Base-by-base conservation (phyloP, 2,329 filamentous ascomycete species). In the Arthrinium puccinioides region DNA sequence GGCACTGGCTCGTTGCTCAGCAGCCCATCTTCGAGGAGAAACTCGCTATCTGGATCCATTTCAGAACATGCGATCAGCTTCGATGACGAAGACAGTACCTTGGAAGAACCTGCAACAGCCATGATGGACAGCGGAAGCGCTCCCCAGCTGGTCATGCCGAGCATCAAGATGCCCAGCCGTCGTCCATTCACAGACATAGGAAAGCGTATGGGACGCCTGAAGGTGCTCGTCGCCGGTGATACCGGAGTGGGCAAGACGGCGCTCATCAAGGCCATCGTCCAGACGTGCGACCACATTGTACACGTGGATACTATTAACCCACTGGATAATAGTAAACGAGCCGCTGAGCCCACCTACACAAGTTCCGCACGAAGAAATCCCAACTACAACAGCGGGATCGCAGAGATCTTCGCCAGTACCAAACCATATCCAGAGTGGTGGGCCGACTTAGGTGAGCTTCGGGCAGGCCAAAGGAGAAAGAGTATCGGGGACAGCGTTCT, bases 61-160 rank as follows among this genome's bases (percentile, higher is more conserved):
- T 67, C 63, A 16, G 70, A 72, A 33, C 62, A 67, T 37, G 48
- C 58, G 3, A 48, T 54, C 25, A 65, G 57, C 38, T 72, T 15
- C 61, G 68, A 51, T 63, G 70, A 44, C 65, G 80, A 48, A 66
- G 77, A 48, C 11, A 44, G 48, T 6, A 47, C 51, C 6, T 46
- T 52, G 21, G 34, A 51, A 66, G 76, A 50, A 70, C 74, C 36
- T 66, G 65, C 30, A 60, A 69, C 52, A 9, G 45, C 41, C 31
- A 57, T 66, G 56, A 47, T 61, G 44, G 52, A 80, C 74, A 55
- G 70, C 41, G 62, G 64, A 32, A 67, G 59, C 43, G 70, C 68
- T 27, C 83, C 84, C 18, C 89, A 97, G 59, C 73, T 98, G n/a
- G 86, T 98, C 42, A 98, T 98, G 92, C 92, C 92, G 5, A 95